Evolutionary conservation across 208 protist species (phyloP).

Genomic region (Naegleria fowleri): DNA sequence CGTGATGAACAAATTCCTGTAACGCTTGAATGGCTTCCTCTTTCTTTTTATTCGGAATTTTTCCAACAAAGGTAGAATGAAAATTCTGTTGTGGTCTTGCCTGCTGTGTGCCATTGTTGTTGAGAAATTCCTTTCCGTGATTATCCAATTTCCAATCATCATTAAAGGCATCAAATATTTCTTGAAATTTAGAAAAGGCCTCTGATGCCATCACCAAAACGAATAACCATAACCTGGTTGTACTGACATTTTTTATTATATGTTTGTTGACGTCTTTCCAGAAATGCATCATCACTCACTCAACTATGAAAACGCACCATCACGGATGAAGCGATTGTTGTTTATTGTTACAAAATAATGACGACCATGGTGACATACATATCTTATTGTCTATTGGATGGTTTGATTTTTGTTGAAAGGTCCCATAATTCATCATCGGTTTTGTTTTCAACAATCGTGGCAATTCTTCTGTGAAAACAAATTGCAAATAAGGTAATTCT

Average conservation of each 20-base stretch:
- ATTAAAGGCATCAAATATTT: background rate
- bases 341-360: no score
- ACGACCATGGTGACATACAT: no score
- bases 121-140: background rate
- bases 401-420: background rate
- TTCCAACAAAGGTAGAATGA: background rate
- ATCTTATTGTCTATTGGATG: background rate
- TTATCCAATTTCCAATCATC: background rate
- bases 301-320: no score
- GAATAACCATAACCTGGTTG: no score
- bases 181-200: background rate
- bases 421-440: background rate
- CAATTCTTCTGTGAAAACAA: background rate
- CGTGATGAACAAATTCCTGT: no score
- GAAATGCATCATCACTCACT: no score
- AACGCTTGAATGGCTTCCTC: background rate
- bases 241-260: no score
- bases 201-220: no score
- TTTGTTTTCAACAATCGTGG: background rate
- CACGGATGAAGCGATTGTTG: no score
- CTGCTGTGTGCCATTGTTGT: background rate
- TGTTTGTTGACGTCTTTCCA: no score
- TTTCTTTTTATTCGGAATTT: background rate
- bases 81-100: background rate
- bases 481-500: background rate